Base-by-base conservation (phyloP, 2,329 filamentous ascomycete genomes). In the Chrysoporthe cubensis region DNA sequence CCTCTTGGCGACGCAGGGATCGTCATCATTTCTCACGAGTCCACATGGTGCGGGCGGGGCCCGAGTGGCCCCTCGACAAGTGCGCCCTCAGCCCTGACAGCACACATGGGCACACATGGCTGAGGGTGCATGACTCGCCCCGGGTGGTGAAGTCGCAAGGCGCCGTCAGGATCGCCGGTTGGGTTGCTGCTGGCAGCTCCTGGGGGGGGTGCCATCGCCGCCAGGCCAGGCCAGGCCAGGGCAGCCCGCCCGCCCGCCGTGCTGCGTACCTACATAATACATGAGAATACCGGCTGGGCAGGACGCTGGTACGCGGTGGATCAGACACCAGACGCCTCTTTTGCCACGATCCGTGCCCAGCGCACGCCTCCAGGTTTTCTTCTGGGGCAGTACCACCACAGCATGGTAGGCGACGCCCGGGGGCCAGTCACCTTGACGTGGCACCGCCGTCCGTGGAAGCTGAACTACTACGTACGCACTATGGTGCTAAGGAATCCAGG, bases 1-100 rank as follows among this genome's bases (percentile, higher is more conserved):
- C 26, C 43, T 26, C 60, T 21, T 62, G 44, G 60, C 60, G 34
- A 42, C 7, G 60, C 60, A 62, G 32, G 60, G 60, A 40, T 62
- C 42, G 3, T 58, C 34, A 21, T 42, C 37, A 21, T 42, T 14
- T 58, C 37, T 42, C 13, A 18, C 16, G 11, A 58, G 37, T 11
- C 56, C 56, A 58, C 56, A 58, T 58, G 18, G 56, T 11, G 57
- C 40, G 57, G 57, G 37, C 34, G 37, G 34, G 57, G 9, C 37
- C 40, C 37, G 57, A 16, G 13, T 60, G 18, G 37, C 37, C 40
- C 57, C 21, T 57, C 13, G 32, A 18, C 14, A 18, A 18, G n/a
- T 16, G 11, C 9, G 14, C 3, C 32, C 54, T 18, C 32, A 58
- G 32, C 16, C 34, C 34, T 58, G 37, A 42, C 56, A 58, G 56